These are phyloP conservation scores for Penicillium antarcticum DNA, from an alignment of 495 filamentous ascomycete species.

Conservation along the genomic window DNA sequence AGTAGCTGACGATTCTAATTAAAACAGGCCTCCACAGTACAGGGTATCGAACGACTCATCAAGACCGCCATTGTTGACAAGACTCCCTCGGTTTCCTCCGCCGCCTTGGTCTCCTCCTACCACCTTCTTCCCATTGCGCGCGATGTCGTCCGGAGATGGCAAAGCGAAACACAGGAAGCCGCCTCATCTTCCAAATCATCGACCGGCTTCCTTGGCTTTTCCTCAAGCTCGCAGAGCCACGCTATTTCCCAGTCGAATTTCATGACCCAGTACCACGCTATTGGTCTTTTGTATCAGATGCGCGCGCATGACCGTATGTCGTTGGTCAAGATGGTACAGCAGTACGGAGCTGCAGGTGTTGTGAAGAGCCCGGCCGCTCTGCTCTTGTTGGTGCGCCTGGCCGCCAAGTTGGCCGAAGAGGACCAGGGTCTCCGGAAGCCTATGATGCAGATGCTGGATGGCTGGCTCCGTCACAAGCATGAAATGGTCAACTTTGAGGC, in stretches of 20 bases:
- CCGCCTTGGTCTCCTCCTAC: constrained; percentile 95
- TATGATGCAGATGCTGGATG: constrained; percentile 93
- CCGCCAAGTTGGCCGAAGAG: constrained; percentile 92
- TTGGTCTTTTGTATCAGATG: constrained; percentile 98
- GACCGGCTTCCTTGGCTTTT: constrained; percentile 86
- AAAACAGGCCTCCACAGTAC: constrained; percentile 82
- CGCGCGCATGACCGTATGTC: constrained; percentile 96
- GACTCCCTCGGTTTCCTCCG: constrained; percentile 95
- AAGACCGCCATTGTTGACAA: constrained; percentile 99
- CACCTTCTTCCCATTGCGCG: constrained; percentile 94
- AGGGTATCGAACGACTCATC: constrained; percentile 96
- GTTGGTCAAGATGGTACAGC: constrained; percentile 99
- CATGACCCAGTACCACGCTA: constrained; percentile 98
- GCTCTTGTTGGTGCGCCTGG: constrained; percentile 86
- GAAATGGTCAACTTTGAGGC: constrained; percentile 99
- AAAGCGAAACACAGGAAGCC: constrained; percentile 97
- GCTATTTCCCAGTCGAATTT: constrained; percentile 70
- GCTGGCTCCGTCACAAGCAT: constrained; percentile 96
- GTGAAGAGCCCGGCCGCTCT: constrained; percentile 93
- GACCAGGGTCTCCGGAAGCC: constrained; percentile 83
- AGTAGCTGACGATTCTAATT: constrained; percentile 9
- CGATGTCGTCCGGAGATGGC: constrained; percentile 96
- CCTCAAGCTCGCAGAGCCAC: constrained; percentile 62
- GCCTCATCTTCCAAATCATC: constrained; percentile 85
- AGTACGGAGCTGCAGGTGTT: constrained; percentile 85